phyloP scores from a whole-genome alignment of 2,329 filamentous ascomycete genomes.

The Aspergillus sp. region DNA sequence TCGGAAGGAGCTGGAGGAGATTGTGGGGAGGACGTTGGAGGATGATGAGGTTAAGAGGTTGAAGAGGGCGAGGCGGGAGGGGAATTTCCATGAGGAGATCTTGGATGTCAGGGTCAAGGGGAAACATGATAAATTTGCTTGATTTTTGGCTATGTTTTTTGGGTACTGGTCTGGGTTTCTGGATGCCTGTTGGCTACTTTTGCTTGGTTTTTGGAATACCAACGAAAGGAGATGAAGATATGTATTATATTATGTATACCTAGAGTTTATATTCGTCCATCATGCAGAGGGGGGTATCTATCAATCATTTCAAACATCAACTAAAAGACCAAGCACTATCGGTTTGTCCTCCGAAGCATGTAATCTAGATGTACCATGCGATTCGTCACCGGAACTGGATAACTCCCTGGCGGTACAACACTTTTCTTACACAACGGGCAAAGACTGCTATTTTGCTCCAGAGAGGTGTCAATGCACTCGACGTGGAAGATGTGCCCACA shows the following conservation, averaged over 20 bases:
- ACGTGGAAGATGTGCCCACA: conserved; percentile 94
- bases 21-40: conserved; percentile 71
- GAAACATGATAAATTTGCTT: conserved; percentile 23
- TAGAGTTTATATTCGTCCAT: not conserved
- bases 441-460: conserved; percentile 74
- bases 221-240: not conserved
- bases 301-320: not conserved
- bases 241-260: not conserved
- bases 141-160: not conserved
- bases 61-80: conserved; percentile 79
- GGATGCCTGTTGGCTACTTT: not conserved
- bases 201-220: not conserved
- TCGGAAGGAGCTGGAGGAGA: conserved; percentile 77
- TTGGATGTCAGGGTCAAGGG: conserved; percentile 20
- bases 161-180: not conserved
- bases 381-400: conserved; percentile 71
- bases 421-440: conserved; percentile 89
- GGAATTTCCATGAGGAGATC: conserved; percentile 37
- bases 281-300: not conserved
- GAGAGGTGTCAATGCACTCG: conserved; percentile 84
- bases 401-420: conserved; percentile 69
- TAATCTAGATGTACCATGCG: conserved; percentile 82
- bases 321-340: not conserved
- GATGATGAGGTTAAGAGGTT: conserved; percentile 84
- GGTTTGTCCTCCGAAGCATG: conserved; percentile 37